phyloP scores from a whole-genome alignment of 495 filamentous ascomycete genomes.

The Hypoxylon rickii region DNA sequence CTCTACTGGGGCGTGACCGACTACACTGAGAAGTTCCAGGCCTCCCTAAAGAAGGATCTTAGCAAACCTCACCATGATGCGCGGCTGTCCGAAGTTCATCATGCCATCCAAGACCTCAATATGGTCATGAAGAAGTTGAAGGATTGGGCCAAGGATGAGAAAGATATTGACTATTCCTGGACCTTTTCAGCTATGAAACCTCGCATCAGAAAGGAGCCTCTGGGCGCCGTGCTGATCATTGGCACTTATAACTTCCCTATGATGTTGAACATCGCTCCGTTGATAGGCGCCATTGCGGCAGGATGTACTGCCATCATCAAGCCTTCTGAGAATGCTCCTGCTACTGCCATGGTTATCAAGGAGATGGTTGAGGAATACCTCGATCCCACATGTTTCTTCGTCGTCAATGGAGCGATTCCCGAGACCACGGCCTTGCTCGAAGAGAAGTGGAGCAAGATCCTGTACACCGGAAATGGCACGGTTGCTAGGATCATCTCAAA shows the following conservation, averaged over 20 bases:
- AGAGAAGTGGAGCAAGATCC: constrained; percentile 96
- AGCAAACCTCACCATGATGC: constrained; percentile 74
- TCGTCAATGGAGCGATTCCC: constrained; percentile 78
- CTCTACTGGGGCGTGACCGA: constrained; percentile 91
- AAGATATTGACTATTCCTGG: constrained; percentile 64
- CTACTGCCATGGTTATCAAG: constrained; percentile 76
- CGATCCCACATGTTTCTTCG: constrained; percentile 74
- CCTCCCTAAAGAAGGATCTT: constrained; percentile 75
- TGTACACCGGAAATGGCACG: constrained; percentile 80
- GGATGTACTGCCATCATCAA: constrained; percentile 90
- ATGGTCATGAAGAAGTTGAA: constrained; percentile 74
- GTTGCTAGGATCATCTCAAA: constrained; percentile 89
- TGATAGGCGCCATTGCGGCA: constrained; percentile 88
- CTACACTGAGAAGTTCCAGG: constrained; percentile 67
- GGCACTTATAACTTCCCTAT: constrained; percentile 93
- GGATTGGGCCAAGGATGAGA: constrained; percentile 82
- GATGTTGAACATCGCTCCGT: constrained; percentile 74
- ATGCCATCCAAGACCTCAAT: constrained; percentile 77
- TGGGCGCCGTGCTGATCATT: constrained; percentile 83
- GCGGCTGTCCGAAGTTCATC: constrained; percentile 69
- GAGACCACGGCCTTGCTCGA: constrained; percentile 83
- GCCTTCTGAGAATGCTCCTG: constrained; percentile 80
- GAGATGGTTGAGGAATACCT: constrained; percentile 72
- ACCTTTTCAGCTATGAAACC: constrained; percentile 69
- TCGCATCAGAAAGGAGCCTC: constrained; percentile 83